Evolutionary conservation across 192 early-diverging fungal species (phyloP).

Genomic region (Podila epicladia): DNA sequence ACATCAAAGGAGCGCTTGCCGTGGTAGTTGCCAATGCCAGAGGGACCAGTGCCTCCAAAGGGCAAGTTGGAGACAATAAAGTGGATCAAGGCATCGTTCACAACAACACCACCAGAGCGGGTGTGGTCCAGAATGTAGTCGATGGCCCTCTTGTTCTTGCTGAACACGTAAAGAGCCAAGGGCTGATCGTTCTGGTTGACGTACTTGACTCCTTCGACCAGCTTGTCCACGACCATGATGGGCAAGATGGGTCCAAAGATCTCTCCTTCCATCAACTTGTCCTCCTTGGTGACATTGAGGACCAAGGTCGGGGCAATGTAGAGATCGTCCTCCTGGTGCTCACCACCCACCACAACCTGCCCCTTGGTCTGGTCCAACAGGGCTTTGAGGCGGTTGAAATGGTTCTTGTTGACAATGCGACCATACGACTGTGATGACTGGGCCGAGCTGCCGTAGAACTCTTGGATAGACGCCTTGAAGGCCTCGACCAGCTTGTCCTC

Average conservation of each 20-base stretch:
- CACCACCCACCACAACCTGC: constrained; percentile 67
- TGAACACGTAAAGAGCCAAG: constrained; percentile 84
- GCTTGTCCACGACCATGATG: constrained; percentile 72
- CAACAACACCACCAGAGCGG: constrained; percentile 77
- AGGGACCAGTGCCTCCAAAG: constrained; percentile 89
- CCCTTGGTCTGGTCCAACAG: constrained; percentile 66
- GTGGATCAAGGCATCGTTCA: constrained; percentile 88
- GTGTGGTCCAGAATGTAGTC: constrained; percentile 74
- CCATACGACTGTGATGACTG: constrained; percentile 57
- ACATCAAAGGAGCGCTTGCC: constrained; percentile 81
- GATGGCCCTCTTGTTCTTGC: constrained; percentile 60
- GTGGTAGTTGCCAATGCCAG: constrained; percentile 90
- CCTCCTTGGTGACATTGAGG: constrained; percentile 71
- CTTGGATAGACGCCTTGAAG: constrained; percentile 56
- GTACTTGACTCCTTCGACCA: constrained; percentile 73
- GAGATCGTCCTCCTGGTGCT: constrained; percentile 63
- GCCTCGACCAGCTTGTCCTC: constrained; percentile 62
- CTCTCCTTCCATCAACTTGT: constrained; percentile 85
- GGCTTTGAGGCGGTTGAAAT: constrained; percentile 66
- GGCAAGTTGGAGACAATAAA: constrained; percentile 69
- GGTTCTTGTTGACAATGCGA: constrained; percentile 71
- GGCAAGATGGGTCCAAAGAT: constrained; percentile 95
- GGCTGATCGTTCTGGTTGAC: constrained; percentile 78
- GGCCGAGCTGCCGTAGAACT: constrained; percentile 57
- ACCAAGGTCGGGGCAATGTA: constrained; percentile 88